These are phyloP conservation scores for Erodium moschatum DNA, from an alignment of 441 rosid genomes.

Conservation along the genomic window DNA sequence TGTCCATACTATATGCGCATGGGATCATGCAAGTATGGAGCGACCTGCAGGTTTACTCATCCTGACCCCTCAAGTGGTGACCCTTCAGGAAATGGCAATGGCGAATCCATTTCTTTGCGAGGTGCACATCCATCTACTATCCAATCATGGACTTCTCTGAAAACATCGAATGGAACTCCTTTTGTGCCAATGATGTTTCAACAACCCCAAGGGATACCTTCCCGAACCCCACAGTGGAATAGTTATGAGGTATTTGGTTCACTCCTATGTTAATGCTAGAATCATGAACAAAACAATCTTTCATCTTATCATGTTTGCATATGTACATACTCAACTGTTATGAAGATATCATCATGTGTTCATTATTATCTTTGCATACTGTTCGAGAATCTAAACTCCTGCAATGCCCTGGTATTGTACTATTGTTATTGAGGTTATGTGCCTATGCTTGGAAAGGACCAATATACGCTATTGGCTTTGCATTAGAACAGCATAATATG, in stretches of 20 bases:
- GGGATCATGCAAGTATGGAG: conserved; percentile 85
- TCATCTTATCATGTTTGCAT: too few relatives aligned
- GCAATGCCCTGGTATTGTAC: too few relatives aligned
- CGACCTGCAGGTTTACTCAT: conserved; percentile 78
- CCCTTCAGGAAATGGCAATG: conserved; percentile 41
- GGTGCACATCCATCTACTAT: conserved; percentile 40
- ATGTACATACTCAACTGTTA: too few relatives aligned
- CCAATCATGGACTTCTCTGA: conserved; percentile 60
- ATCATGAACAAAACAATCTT: too few relatives aligned
- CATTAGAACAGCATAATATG: conserved; percentile 17
- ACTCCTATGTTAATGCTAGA: too few relatives aligned
- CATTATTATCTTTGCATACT: too few relatives aligned
- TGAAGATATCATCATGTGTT: too few relatives aligned
- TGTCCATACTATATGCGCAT: conserved; percentile 88
- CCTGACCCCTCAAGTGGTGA: conserved; percentile 73
- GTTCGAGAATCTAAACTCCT: too few relatives aligned
- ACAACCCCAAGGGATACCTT: conserved; percentile 46
- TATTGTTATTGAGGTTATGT: too few relatives aligned
- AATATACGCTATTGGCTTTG: too few relatives aligned
- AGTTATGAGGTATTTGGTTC: conserved; percentile 53
- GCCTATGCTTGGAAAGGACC: too few relatives aligned
- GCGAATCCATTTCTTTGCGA: conserved; percentile 43
- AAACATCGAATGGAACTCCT: conserved; percentile 39
- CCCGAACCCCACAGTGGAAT: conserved; percentile 64
- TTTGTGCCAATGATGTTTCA: conserved; percentile 52